phyloP scores from a whole-genome alignment of 768 basidiomycete species.

The Boletus sp. region DNA sequence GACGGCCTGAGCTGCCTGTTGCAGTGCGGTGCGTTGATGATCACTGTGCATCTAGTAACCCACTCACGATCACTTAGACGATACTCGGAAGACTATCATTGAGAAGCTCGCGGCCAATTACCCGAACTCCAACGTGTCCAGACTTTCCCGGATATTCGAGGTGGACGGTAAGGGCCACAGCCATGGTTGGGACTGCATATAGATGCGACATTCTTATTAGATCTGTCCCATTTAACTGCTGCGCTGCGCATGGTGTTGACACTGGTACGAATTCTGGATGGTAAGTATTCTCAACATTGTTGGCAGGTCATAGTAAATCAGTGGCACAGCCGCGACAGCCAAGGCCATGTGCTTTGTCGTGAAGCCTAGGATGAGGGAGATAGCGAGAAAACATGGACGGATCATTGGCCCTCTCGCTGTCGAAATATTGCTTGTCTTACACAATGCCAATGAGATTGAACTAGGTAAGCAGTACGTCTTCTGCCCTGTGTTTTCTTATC shows the following conservation, averaged over 20 bases:
- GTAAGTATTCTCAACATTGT: not conserved
- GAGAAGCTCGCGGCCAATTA: not conserved
- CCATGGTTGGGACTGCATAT: not conserved
- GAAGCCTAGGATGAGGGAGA: constrained; percentile 11
- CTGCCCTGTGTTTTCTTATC: not conserved
- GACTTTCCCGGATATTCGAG: constrained; percentile 14
- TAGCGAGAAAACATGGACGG: constrained; percentile 7
- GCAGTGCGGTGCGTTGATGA: constrained; percentile 13
- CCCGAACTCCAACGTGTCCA: not conserved
- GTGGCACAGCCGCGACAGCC: not conserved
- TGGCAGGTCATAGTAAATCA: not conserved
- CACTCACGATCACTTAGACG: constrained; percentile 1
- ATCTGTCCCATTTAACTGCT: constrained; percentile 6
- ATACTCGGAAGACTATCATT: constrained; percentile 3
- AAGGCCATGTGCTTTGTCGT: constrained; percentile 3
- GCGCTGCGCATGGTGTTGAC: constrained; percentile 20
- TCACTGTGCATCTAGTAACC: not conserved
- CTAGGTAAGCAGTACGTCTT: not conserved
- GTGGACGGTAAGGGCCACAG: constrained; percentile 7
- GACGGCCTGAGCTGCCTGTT: constrained; percentile 19
- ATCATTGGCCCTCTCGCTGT: constrained; percentile 22
- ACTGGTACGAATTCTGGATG: constrained; percentile 15
- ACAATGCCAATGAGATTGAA: not conserved
- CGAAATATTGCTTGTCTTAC: constrained; percentile 18
- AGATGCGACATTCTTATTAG: not conserved